Conservation (phyloP, 2,329 filamentous ascomycete species). For the Fusarium fujikuroi region DNA sequence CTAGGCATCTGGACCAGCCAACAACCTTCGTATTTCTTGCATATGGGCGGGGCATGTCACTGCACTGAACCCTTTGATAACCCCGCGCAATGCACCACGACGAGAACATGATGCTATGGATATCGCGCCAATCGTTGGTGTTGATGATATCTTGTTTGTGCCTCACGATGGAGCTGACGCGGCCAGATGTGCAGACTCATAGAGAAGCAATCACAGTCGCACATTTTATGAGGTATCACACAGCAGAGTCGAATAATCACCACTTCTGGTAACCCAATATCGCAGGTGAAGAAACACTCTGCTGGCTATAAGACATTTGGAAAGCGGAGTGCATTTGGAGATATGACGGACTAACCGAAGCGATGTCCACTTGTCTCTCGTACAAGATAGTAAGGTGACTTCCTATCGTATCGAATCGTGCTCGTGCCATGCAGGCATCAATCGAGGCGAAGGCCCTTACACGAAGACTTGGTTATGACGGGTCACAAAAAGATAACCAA, state of each 20-base stretch:
- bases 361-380: not conserved
- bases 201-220: not conserved
- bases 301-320: not conserved
- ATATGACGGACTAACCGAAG: not conserved
- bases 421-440: constrained; percentile 1
- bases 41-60: constrained; percentile 24
- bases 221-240: constrained; percentile 19
- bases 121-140: constrained; percentile 28
- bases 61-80: constrained; percentile 29
- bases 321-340: not conserved
- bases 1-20: constrained; percentile 24
- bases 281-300: not conserved
- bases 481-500: constrained; percentile 1
- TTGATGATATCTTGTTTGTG: constrained; percentile 15
- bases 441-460: not conserved
- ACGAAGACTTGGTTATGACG: constrained; percentile 7
- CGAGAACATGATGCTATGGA: constrained; percentile 36
- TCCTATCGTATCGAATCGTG: constrained; percentile 19
- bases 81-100: constrained; percentile 33
- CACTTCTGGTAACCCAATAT: not conserved
- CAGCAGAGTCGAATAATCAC: constrained; percentile 6
- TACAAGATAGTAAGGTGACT: not conserved
- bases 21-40: constrained; percentile 40
- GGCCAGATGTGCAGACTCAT: constrained; percentile 7
- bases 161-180: constrained; percentile 28